These are phyloP conservation scores for Scorias spongiosa DNA, from an alignment of 2,329 filamentous ascomycete genomes.

Conservation along the genomic window DNA sequence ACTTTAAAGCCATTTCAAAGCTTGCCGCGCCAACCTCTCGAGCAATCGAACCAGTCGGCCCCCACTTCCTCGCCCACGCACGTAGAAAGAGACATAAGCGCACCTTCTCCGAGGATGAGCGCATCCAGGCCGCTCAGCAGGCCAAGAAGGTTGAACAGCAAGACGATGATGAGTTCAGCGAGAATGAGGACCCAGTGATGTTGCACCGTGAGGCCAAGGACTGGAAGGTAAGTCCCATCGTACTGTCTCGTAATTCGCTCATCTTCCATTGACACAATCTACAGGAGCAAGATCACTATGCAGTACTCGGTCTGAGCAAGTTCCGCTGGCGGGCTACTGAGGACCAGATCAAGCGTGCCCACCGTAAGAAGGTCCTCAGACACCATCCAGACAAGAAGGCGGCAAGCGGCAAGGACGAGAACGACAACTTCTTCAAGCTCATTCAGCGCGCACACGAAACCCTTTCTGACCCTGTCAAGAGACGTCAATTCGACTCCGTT, in stretches of 20 bases:
- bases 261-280: background rate
- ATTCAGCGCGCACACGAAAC: slow-evolving; percentile 97
- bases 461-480: slow-evolving; percentile 78
- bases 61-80: slow-evolving; percentile 94
- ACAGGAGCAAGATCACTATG: slow-evolving; percentile 91
- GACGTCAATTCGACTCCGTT: slow-evolving; percentile 90
- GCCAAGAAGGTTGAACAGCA: slow-evolving; percentile 95
- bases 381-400: slow-evolving; percentile 99
- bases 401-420: slow-evolving; percentile 69
- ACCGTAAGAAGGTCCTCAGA: slow-evolving; percentile 98
- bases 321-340: slow-evolving; percentile 87
- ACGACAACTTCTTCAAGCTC: slow-evolving; percentile 99
- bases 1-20: slow-evolving; percentile 72
- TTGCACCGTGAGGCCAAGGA: slow-evolving; percentile 91
- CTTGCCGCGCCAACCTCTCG: slow-evolving; percentile 67
- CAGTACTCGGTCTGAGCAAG: slow-evolving; percentile 81
- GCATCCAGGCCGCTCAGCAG: slow-evolving; percentile 86
- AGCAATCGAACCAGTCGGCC: slow-evolving; percentile 88
- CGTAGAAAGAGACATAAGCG: slow-evolving; percentile 80
- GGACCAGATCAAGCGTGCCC: slow-evolving; percentile 96
- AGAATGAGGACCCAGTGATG: slow-evolving; percentile 85
- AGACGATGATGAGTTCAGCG: slow-evolving; percentile 80
- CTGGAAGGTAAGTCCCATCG: slow-evolving; percentile 63
- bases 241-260: background rate
- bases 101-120: slow-evolving; percentile 96